Percentiles rank a stretch among this genome's conserved stretches.
Evolutionary conservation across 805 yeast genomes (phyloP).

Genomic region (Wickerhamiella cacticola): DNA sequence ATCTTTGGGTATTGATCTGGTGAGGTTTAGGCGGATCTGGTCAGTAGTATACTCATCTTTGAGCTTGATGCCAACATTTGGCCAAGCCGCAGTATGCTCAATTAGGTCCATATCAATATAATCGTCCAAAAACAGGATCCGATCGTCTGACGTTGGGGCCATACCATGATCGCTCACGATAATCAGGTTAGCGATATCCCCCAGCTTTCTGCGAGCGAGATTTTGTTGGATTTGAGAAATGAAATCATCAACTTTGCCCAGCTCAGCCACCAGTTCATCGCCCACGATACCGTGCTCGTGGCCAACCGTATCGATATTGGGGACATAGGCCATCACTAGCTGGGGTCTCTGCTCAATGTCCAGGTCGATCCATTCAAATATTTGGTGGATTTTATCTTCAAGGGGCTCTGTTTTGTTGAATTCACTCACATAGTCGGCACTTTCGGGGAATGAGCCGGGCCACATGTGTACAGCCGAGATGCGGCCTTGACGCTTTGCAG

Average conservation of each 20-base stretch:
- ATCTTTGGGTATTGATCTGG: constrained; percentile 6
- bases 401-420: constrained; percentile 56
- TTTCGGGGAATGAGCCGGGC: constrained; percentile 64
- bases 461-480: constrained; percentile 82
- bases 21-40: constrained; percentile 28
- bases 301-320: constrained; percentile 69
- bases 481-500: constrained; percentile 52
- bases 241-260: constrained; percentile 54
- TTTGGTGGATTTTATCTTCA: constrained; percentile 42
- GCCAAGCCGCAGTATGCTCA: constrained; percentile 71
- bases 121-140: constrained; percentile 65
- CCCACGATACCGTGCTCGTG: constrained; percentile 64
- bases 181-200: constrained; percentile 56
- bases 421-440: constrained; percentile 43
- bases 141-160: constrained; percentile 69
- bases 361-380: constrained; percentile 56
- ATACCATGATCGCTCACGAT: constrained; percentile 88
- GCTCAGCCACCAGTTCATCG: constrained; percentile 39
- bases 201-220: constrained; percentile 43
- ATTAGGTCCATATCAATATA: constrained; percentile 42
- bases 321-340: constrained; percentile 63
- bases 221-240: constrained; percentile 40
- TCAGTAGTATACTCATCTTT: constrained; percentile 30
- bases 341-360: constrained; percentile 49
- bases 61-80: constrained; percentile 69